Conservation (phyloP, 2,329 filamentous ascomycete genomes). For the Pseudocercospora fijiensis region DNA sequence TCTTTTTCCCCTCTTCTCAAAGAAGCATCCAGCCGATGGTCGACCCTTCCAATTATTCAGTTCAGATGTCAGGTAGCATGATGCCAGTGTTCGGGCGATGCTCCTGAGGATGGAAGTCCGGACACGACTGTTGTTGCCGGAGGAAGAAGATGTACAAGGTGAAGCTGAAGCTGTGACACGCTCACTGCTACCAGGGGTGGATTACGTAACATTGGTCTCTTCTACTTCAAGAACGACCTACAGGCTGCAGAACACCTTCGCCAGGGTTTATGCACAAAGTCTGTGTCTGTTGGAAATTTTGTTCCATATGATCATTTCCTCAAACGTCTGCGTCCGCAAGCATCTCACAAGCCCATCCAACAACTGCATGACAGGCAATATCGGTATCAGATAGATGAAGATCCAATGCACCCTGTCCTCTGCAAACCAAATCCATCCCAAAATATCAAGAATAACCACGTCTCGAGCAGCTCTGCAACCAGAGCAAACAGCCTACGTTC, state of each 20-base stretch:
- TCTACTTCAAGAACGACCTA: no score
- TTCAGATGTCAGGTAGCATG: not conserved
- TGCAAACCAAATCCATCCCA: conserved; percentile 56
- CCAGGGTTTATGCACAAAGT: no score
- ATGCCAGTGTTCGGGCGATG: not conserved
- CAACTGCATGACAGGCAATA: conserved; percentile 65
- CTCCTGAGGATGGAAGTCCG: not conserved
- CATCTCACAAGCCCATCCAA: conserved; percentile 70
- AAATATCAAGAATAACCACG: conserved; percentile 53
- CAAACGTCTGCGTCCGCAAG: conserved; percentile 64
- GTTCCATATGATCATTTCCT: conserved; percentile 65
- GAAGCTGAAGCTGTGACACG: no score
- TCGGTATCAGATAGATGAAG: conserved; percentile 65
- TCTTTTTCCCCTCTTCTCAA: not conserved
- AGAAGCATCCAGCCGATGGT: not conserved
- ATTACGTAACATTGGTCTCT: no score
- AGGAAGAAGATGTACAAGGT: not conserved
- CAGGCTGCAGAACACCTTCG: no score
- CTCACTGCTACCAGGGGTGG: no score
- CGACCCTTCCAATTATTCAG: not conserved
- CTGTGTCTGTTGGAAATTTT: no score
- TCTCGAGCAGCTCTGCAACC: conserved; percentile 37
- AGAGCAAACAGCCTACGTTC: conserved; percentile 50
- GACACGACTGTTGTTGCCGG: not conserved
- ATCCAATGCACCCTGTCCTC: conserved; percentile 57